Evolutionary conservation across 345 rosid genomes (phyloP), one percentile per base, ranked within the genome.

Genomic region (Linum lewisii): DNA sequence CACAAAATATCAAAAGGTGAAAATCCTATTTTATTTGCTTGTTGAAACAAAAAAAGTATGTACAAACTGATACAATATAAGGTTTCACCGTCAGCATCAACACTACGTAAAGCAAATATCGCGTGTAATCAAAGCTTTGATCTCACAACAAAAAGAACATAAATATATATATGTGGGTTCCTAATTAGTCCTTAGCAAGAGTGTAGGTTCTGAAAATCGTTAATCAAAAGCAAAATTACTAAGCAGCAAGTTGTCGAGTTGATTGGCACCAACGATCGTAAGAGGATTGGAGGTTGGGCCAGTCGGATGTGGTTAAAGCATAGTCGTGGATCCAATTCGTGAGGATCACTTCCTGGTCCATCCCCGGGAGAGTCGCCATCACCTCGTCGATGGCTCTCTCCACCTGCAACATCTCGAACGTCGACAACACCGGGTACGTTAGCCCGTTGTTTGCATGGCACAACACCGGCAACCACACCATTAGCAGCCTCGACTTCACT

Each of bases 191-290:
- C n/a, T n/a, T n/a, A n/a, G n/a, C n/a, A n/a, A n/a, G n/a, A n/a
- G n/a, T n/a, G n/a, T n/a, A n/a, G n/a, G n/a, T n/a, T n/a, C n/a
- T n/a, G n/a, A n/a, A 34, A 11, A 34, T 4, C 6, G 47, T 16
- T 42, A 42, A 11, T 16, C 18, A 42, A 16, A 3, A 34, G 38
- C 38, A 6, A 20, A 19, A 52, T 23, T 20, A 21, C 47, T 59
- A 72, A 8, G 57, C 7, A 16, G 74, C 62, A 36, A 77, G 72
- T 24, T 74, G 63, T 61, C 94, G 89, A 59, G 84, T 79, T n/a
- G 63, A 69, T 29, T 69, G 78, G 71, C 89, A 89, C 95, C 95
- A 89, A 15, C 86, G 87, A 45, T 89, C 83, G 25, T 82, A 82
- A 22, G 83, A 60, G 10, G 22, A 59, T 36, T 78, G 79, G 29